Percentiles rank a stretch among this genome's conserved stretches.
Conservation (phyloP, 2,329 filamentous ascomycete genomes). For the Diplodia mutila region DNA sequence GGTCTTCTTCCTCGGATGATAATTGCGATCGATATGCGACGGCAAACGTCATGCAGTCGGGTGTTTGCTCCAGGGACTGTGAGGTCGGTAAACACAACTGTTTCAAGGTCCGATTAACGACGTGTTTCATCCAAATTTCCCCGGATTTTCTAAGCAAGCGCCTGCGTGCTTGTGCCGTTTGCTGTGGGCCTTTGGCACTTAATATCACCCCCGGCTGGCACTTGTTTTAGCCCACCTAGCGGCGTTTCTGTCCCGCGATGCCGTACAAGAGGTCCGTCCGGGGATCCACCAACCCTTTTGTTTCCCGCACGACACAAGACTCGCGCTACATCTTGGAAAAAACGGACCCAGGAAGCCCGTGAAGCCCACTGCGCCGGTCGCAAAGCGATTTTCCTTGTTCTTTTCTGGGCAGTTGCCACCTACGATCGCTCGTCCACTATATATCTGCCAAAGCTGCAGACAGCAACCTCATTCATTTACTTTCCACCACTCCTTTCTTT, state of each 20-base stretch:
- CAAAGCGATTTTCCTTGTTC: neutral
- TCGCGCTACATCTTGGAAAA: slow-evolving; percentile 13
- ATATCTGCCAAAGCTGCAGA: slow-evolving; percentile 3
- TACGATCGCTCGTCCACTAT: slow-evolving; percentile 2
- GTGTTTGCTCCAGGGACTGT: neutral
- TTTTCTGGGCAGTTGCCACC: neutral
- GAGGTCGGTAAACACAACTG: neutral
- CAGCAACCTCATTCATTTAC: neutral
- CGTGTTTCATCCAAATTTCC: slow-evolving; percentile 14
- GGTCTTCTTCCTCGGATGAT: neutral
- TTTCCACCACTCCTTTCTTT: neutral
- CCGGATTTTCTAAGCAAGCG: slow-evolving; percentile 7
- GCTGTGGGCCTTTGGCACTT: slow-evolving; percentile 6
- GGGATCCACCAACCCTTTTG: slow-evolving; percentile 8
- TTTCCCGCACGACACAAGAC: neutral
- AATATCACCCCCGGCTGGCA: neutral
- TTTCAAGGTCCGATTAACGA: slow-evolving; percentile 9
- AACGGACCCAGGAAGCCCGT: slow-evolving; percentile 15
- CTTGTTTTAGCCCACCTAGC: slow-evolving; percentile 6
- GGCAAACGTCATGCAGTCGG: neutral
- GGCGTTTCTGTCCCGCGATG: slow-evolving; percentile 12
- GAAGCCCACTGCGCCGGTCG: neutral
- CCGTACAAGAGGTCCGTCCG: slow-evolving; percentile 5
- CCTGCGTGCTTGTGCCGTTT: neutral
- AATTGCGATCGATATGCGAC: neutral